Conservation (phyloP, 768 basidiomycete species). For the Pisolithus tinctorius region DNA sequence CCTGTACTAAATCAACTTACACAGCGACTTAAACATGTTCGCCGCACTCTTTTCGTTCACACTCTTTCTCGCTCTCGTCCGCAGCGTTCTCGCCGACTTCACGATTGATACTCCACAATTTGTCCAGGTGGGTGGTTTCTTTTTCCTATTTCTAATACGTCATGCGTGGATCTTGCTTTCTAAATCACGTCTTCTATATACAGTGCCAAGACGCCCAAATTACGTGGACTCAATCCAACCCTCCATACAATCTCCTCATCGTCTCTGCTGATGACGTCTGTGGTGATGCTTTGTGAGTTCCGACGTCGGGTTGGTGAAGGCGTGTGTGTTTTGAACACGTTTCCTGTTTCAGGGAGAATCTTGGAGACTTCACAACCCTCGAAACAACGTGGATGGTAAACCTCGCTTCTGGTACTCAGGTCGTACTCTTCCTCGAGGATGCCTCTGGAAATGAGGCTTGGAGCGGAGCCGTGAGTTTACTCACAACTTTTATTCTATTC, state of each 20-base stretch:
- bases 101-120: slow-evolving; percentile 44
- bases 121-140: slow-evolving; percentile 40
- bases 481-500: background rate
- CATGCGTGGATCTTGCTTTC: background rate
- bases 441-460: slow-evolving; percentile 53
- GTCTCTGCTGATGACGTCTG: slow-evolving; percentile 51
- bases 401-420: slow-evolving; percentile 40
- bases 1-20: background rate
- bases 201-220: slow-evolving; percentile 50
- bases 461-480: slow-evolving; percentile 47
- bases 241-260: slow-evolving; percentile 55
- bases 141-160: background rate
- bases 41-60: slow-evolving; percentile 70
- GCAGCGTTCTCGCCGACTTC: slow-evolving; percentile 48
- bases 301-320: background rate
- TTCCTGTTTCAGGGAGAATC: slow-evolving; percentile 40
- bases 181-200: slow-evolving; percentile 1
- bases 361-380: slow-evolving; percentile 47
- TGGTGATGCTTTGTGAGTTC: slow-evolving; percentile 51
- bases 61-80: slow-evolving; percentile 54
- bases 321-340: background rate
- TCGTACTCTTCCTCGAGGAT: slow-evolving; percentile 52
- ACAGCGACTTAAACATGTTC: slow-evolving; percentile 48
- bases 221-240: slow-evolving; percentile 41
- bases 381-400: slow-evolving; percentile 33